Base-by-base conservation (phyloP, 495 filamentous ascomycete species). In the Neurospora sp. region DNA sequence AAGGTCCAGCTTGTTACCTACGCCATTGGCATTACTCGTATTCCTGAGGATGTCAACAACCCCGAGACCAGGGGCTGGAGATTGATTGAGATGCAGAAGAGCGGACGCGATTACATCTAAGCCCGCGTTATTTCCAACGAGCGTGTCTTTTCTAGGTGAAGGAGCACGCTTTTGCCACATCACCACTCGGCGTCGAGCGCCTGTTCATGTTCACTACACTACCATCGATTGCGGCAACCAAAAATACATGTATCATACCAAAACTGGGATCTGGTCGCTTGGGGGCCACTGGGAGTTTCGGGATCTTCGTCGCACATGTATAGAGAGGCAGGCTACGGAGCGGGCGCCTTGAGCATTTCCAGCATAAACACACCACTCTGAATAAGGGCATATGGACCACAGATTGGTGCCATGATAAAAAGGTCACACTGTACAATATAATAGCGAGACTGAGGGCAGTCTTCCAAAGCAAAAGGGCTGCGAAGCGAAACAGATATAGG, bases 31-130 rank as follows among this genome's bases (percentile, higher is more conserved):
- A 90, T 98, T 71, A 98, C 96, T 2, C 86, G 96, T 71, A 89
- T 97, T 44, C 88, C 95, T 31, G 96, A 99, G 78, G 96, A 99
- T 75, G 96, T 98, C 71, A 94, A 89, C 84, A 98, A 98, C 82
- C 93, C 93, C 1, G 96, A 99, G 82, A 99, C 96, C 5, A 87
- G 94, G 75, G 96, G 96, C 18, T 99, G 96, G 96, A 89, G 94
- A 78, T 84, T 99, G 81, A 97, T 99, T 79, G 96, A 99, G 86
- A 87, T 99, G 84, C 96, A 99, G 84, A 99, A 99, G 91, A 96
- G 92, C 82, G 94, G 92, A 72, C 89, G 96, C 80, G 96, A 99
- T 84, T 99, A 96, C 68, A 74, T 74, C 39, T 77, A 41, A 77
- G n/a, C 38, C 69, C 16, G 39, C 71, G 20, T 48, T 35, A 18